phyloP scores from a whole-genome alignment of 2,329 filamentous ascomycete species.

The Xylariaceae sp. region DNA sequence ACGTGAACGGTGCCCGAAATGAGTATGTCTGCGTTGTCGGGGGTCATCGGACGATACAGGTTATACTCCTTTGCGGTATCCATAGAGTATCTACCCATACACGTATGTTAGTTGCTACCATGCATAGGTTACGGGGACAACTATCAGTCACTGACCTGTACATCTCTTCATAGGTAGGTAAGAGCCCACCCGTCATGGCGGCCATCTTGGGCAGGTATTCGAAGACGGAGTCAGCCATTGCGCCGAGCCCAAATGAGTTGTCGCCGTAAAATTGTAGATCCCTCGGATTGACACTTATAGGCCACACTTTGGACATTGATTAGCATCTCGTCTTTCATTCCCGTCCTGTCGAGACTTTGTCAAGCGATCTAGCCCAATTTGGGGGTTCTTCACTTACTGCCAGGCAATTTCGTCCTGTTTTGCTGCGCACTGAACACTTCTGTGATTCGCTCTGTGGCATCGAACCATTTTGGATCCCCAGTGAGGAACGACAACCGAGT shows the following conservation, averaged over 20 bases:
- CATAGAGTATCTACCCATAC: conserved; percentile 38
- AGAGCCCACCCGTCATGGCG: conserved; percentile 53
- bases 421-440: conserved; percentile 21
- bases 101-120: neutral
- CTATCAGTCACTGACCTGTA: conserved; percentile 39
- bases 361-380: too few relatives aligned
- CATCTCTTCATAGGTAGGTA: conserved; percentile 54
- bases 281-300: conserved; percentile 56
- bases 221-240: conserved; percentile 38
- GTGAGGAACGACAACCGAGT: conserved; percentile 28
- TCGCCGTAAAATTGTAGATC: conserved; percentile 37
- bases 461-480: conserved; percentile 27
- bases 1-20: conserved; percentile 44
- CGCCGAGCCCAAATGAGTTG: conserved; percentile 30
- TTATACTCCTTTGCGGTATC: conserved; percentile 55
- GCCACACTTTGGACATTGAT: conserved; percentile 53
- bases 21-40: conserved; percentile 53
- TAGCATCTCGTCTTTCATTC: neutral
- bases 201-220: conserved; percentile 50
- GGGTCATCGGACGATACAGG: conserved; percentile 61
- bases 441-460: conserved; percentile 25
- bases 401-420: conserved; percentile 30
- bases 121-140: neutral
- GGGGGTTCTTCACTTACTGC: conserved; percentile 26
- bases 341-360: too few relatives aligned